Conservation (phyloP, 2,329 filamentous ascomycete species). For the Claviceps paspali region DNA sequence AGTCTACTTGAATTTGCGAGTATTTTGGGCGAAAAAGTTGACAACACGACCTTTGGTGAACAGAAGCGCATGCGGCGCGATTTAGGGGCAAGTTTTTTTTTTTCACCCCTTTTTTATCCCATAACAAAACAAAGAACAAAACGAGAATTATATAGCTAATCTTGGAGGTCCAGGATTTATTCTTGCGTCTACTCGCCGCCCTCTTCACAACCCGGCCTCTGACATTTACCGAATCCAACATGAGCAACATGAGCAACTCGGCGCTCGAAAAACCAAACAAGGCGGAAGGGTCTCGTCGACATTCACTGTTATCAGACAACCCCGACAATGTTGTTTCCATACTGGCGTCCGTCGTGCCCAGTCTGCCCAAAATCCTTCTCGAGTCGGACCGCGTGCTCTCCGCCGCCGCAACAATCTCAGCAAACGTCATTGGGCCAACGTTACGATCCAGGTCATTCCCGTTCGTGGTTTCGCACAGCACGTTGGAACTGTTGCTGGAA, state of each 20-base stretch:
- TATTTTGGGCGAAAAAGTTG: constrained; percentile 84
- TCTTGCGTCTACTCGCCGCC: constrained; percentile 76
- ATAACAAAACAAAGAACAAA: not conserved
- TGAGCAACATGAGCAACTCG: constrained; percentile 12
- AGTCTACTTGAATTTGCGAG: constrained; percentile 77
- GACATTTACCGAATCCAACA: constrained; percentile 45
- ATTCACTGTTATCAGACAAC: constrained; percentile 16
- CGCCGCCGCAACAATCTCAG: constrained; percentile 67
- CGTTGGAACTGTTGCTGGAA: constrained; percentile 59
- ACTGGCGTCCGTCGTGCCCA: constrained; percentile 62
- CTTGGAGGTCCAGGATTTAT: constrained; percentile 53
- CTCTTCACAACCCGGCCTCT: constrained; percentile 82
- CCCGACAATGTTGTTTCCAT: constrained; percentile 68
- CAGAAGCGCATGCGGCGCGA: constrained; percentile 84
- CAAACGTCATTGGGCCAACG: constrained; percentile 66
- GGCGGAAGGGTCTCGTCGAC: constrained; percentile 18
- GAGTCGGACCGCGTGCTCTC: constrained; percentile 71
- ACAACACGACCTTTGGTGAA: constrained; percentile 95
- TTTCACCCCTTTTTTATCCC: not conserved
- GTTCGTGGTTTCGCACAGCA: constrained; percentile 59
- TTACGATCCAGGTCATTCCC: constrained; percentile 79
- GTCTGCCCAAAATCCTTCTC: constrained; percentile 66
- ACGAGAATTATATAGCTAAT: not conserved
- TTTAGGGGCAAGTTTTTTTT: constrained; percentile 49
- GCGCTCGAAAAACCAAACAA: constrained; percentile 23